A percentile compares a stretch with the other conserved stretches of the same genome.
These are phyloP conservation scores for Cladorrhinum samala DNA, from an alignment of 495 filamentous ascomycete genomes.

Conservation along the genomic window DNA sequence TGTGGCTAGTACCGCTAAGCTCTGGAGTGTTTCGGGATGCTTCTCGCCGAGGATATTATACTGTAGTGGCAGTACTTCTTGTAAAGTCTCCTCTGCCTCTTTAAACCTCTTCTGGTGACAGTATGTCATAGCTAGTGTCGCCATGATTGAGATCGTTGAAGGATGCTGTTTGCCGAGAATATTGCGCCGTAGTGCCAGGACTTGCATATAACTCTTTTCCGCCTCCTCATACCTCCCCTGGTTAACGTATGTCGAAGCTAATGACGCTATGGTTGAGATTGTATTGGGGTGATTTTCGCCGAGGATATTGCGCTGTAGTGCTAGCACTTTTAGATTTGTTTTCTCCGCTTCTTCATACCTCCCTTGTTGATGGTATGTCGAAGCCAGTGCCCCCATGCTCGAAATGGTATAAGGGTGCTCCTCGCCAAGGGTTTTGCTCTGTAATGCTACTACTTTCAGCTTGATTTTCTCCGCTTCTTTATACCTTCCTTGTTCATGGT, in stretches of 20 bases:
- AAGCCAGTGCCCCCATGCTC: constrained; percentile 16
- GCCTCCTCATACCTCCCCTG: constrained; percentile 17
- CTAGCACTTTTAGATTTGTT: too few species aligned
- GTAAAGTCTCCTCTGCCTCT: constrained; percentile 1
- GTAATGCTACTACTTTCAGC: constrained; percentile 4
- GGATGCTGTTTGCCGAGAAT: constrained; percentile 14
- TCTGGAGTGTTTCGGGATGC: too few species aligned
- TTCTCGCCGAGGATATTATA: constrained; percentile 23
- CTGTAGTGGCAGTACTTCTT: background rate
- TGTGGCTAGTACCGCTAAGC: too few species aligned
- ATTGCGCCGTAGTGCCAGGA: constrained; percentile 12
- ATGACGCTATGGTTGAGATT: constrained; percentile 13
- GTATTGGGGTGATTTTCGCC: constrained; percentile 21
- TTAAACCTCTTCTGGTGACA: constrained; percentile 14
- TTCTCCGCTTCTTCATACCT: constrained; percentile 7
- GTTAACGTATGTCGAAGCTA: constrained; percentile 15
- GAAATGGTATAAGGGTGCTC: constrained; percentile 20
- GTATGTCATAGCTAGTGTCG: constrained; percentile 23
- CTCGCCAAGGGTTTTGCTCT: constrained; percentile 16
- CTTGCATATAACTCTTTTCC: constrained; percentile 9
- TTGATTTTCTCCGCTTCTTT: constrained; percentile 4
- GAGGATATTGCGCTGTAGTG: constrained; percentile 16
- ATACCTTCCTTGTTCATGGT: constrained; percentile 10
- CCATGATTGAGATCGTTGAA: constrained; percentile 19
- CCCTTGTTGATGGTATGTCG: constrained; percentile 13